phyloP scores from a whole-genome alignment of 176 grass and related monocot species.

The Aechmea fasciata region DNA sequence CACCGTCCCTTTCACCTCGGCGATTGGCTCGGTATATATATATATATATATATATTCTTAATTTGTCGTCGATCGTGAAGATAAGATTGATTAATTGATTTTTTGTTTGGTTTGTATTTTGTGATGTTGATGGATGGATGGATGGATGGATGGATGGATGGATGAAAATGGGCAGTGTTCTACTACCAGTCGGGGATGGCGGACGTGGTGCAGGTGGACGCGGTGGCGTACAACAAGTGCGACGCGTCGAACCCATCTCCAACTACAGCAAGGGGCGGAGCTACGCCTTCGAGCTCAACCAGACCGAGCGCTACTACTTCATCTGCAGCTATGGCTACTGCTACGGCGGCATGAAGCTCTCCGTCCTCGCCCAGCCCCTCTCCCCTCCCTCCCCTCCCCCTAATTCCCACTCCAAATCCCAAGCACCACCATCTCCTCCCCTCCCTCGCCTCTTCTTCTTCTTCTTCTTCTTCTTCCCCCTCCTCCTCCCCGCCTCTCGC shows the following conservation, averaged over 20 bases:
- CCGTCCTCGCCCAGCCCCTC: conserved; percentile 50
- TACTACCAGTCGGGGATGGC: conserved; percentile 93
- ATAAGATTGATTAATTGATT: too few species aligned
- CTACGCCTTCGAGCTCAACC: conserved; percentile 88
- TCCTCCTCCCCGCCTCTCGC: conserved; percentile 7
- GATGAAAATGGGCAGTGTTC: conserved; percentile 51
- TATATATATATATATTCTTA: too few species aligned
- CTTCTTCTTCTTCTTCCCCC: conserved; percentile 1
- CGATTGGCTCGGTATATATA: conserved; percentile 70
- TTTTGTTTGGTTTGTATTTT: background rate
- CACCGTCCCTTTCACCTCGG: conserved; percentile 86
- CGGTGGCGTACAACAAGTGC: conserved; percentile 80
- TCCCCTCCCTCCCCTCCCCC: conserved; percentile 47
- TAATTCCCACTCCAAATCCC: conserved; percentile 14
- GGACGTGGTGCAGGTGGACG: conserved; percentile 88
- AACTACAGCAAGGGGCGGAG: conserved; percentile 98
- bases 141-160: background rate
- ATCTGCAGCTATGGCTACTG: conserved; percentile 98
- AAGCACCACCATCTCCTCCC: background rate
- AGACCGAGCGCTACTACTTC: conserved; percentile 96
- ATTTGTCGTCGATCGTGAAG: too few species aligned
- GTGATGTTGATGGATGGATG: background rate
- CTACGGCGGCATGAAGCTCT: conserved; percentile 74
- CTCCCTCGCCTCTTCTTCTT: conserved; percentile 4
- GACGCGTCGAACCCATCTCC: conserved; percentile 53